Conservation (phyloP, 768 basidiomycete genomes). For the Podaxis sp. region DNA sequence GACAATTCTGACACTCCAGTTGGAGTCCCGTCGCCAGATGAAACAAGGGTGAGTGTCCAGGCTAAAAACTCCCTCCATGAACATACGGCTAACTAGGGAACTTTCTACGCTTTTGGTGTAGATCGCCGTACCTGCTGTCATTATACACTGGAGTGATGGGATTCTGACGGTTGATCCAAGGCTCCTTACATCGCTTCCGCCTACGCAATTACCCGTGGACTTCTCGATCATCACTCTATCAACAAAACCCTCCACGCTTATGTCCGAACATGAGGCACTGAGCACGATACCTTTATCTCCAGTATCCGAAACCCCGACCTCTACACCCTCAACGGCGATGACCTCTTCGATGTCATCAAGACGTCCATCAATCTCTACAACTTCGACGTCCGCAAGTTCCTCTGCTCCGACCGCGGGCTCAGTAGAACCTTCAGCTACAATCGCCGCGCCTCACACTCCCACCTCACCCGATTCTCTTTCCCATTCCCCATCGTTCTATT, state of each 20-base stretch:
- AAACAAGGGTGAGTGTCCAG: slow-evolving; percentile 4
- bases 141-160: not conserved
- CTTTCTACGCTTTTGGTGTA: not conserved
- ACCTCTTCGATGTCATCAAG: slow-evolving; percentile 4
- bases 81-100: not conserved
- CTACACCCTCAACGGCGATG: not conserved
- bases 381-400: not conserved
- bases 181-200: not conserved
- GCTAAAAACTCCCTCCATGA: not conserved
- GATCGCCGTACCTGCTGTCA: slow-evolving; percentile 4
- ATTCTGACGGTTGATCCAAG: not conserved
- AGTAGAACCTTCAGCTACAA: slow-evolving; percentile 11
- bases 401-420: slow-evolving; percentile 14
- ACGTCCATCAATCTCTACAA: not conserved
- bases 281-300: not conserved
- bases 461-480: slow-evolving; percentile 16
- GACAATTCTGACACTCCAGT: not conserved
- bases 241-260: not conserved
- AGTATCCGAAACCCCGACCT: slow-evolving; percentile 1
- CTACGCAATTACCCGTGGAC: slow-evolving; percentile 3
- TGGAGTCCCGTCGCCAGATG: not conserved
- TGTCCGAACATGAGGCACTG: slow-evolving; percentile 14
- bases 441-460: slow-evolving; percentile 2
- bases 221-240: slow-evolving; percentile 5
- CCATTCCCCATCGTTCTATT: slow-evolving; percentile 45